Evolutionary conservation across 2,329 filamentous ascomycete genomes (phyloP), one percentile per base, ranked within the genome.

Genomic region (Pseudogymnoascus sp.): DNA sequence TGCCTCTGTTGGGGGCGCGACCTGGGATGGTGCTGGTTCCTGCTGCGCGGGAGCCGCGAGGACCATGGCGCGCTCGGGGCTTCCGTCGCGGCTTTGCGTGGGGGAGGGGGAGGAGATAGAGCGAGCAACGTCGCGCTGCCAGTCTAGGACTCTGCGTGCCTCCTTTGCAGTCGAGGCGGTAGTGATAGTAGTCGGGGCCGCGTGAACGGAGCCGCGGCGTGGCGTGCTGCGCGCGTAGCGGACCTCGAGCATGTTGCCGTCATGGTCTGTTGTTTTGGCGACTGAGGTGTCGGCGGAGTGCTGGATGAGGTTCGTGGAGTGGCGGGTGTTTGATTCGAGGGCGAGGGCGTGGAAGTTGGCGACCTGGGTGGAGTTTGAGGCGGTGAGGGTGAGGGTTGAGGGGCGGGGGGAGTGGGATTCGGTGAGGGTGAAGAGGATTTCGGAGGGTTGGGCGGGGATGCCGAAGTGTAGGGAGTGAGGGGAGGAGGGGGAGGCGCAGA

Each of bases 201-300:
- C 21, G 4, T 38, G 59, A 4, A 28, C 36, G n/a, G 53, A 59
- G 16, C 36, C 53, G 16, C 36, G 31, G 36, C 56, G 56, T 5
- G 16, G 56, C 11, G 56, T 31, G 16, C 56, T 60, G 11, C 74
- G 73, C 7, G 80, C 79, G 73, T 86, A 89, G 60, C 93, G 84
- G 31, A 90, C 89, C 72, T 95, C 90, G 72, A 96, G 86, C 69
- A 84, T 89, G 77, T 96, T 96, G 60, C 90, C 90, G 77, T 96
- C 91, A 62, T 90, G 82, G 75, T 96, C 91, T 65, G 86, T 82
- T 42, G 91, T 86, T 81, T 78, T 84, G 78, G 75, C 83, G 77
- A 70, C 14, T 23, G 44, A 36, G 21, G 37, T 5, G 44, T 64
- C 61, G 28, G 16, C 21, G 25, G 40, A 34, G 16, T 18, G 36